Conservation (phyloP, 1,139 yeast species). For the Martiniozyma asiatica region DNA sequence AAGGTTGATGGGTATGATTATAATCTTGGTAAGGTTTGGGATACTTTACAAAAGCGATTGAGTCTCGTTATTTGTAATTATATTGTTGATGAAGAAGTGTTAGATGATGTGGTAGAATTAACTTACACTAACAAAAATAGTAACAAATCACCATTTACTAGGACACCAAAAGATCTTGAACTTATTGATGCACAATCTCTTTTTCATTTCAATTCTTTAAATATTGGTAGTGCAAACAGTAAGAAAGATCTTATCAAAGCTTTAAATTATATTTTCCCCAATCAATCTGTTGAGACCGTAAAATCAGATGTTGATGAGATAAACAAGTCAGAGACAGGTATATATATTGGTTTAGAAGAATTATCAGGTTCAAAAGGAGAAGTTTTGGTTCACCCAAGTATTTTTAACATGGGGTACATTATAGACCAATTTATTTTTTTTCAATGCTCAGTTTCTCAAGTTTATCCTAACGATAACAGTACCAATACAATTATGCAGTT, state of each 20-base stretch:
- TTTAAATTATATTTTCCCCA: constrained; percentile 52
- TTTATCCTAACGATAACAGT: constrained; percentile 17
- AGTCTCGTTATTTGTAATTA: constrained; percentile 45
- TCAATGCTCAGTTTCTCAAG: constrained; percentile 33
- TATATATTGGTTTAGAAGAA: constrained; percentile 44
- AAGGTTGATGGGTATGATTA: constrained; percentile 20
- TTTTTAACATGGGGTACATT: constrained; percentile 74
- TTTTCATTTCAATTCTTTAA: constrained; percentile 40
- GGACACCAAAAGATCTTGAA: constrained; percentile 13
- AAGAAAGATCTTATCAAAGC: constrained; percentile 24
- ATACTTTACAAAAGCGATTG: constrained; percentile 44
- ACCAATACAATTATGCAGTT: constrained; percentile 31
- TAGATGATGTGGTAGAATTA: constrained; percentile 15
- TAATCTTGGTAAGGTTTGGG: constrained; percentile 48
- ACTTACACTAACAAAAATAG: constrained; percentile 9
- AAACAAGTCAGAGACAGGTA: constrained; percentile 8
- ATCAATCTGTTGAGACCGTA: constrained; percentile 21
- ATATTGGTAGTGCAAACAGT: constrained; percentile 19
- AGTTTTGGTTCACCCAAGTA: constrained; percentile 58
- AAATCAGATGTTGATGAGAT: constrained; percentile 4
- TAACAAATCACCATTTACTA: constrained; percentile 15
- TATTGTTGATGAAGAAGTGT: constrained; percentile 27
- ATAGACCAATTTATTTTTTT: constrained; percentile 50
- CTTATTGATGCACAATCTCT: constrained; percentile 21
- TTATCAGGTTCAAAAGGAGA: constrained; percentile 41